Evolutionary conservation across 2,329 filamentous ascomycete genomes (phyloP), one percentile per base, ranked within the genome.

Genomic region (Trichoderma oligosporum): DNA sequence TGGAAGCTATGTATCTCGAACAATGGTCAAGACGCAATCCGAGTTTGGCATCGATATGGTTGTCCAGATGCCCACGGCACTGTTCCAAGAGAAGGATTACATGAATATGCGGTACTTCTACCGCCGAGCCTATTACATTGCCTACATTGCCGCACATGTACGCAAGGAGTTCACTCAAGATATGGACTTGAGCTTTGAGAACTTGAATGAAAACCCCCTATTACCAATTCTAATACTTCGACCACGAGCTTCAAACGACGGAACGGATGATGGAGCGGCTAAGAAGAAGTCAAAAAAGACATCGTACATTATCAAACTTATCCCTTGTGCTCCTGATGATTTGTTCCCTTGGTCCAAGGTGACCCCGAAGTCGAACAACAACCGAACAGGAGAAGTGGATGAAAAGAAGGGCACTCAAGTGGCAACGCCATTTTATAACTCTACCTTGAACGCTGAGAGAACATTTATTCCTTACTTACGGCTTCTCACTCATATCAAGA

Each of bases 41-140:
- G 71, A 70, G 24, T 74, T 86, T 24, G 78, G 81, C 14, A 79
- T 97, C 59, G 93, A 97, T 71, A 83, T 97, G 80, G 85, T 93
- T 5, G 84, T 96, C 14, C 88, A 88, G 46, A 95, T 99, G 84
- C 93, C 94, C 4, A 72, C 76, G 57, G 75, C 81, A 1, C 74
- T 96, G 11, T 92, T 97, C 66, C 91, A 96, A 67, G 89, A 95
- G 42, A 97, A 97, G 73, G 94, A 99, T 72, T 97, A 93, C 70
- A 80, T 92, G 48, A 91, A 96, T 70, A 82, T 94, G 76, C 84
- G 94, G 60, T 97, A 96, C 74, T 96, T 97, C 68, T 92, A 97
- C 75, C 95, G 96, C 67, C 81, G 92, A 61, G 89, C 94, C 11
- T 97, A 93, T 72, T 97, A 95, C 68, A 76, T 97, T 49, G 90